A percentile compares a stretch with the other conserved stretches of the same genome.
These are phyloP conservation scores for Pseudozyma sp. DNA, from an alignment of 1,284 basidiomycete genomes.

Conservation along the genomic window DNA sequence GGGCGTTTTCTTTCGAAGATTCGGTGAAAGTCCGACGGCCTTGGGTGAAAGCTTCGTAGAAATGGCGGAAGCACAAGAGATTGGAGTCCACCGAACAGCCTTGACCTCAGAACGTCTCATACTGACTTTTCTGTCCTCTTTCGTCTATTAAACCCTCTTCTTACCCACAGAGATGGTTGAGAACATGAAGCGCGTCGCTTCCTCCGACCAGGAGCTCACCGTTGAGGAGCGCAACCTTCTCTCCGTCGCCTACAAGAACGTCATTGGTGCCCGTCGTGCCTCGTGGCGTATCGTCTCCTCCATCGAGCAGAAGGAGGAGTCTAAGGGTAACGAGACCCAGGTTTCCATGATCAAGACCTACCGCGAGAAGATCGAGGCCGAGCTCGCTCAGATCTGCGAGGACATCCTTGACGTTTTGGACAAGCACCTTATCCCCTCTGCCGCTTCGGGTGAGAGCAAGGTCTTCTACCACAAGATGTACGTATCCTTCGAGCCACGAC, in stretches of 20 bases:
- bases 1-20: neutral
- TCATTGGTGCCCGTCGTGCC: constrained; percentile 97
- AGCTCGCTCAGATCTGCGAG: constrained; percentile 99
- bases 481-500: constrained; percentile 1
- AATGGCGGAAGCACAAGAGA: no score
- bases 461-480: constrained; percentile 99
- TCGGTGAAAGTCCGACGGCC: neutral
- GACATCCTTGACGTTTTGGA: constrained; percentile 98
- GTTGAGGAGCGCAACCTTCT: constrained; percentile 99
- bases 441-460: constrained; percentile 97
- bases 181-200: constrained; percentile 70
- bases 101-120: no score
- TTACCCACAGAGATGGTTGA: constrained; percentile 66
- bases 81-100: no score
- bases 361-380: constrained; percentile 95
- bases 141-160: neutral
- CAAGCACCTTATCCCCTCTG: constrained; percentile 98
- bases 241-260: constrained; percentile 99
- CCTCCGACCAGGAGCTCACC: constrained; percentile 78
- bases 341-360: constrained; percentile 99
- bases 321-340: constrained; percentile 97
- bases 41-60: neutral
- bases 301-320: constrained; percentile 99
- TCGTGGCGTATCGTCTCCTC: constrained; percentile 99
- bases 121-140: neutral